Evolutionary conservation across 441 rosid species (phyloP).

Genomic region (Raphanus hybrid): DNA sequence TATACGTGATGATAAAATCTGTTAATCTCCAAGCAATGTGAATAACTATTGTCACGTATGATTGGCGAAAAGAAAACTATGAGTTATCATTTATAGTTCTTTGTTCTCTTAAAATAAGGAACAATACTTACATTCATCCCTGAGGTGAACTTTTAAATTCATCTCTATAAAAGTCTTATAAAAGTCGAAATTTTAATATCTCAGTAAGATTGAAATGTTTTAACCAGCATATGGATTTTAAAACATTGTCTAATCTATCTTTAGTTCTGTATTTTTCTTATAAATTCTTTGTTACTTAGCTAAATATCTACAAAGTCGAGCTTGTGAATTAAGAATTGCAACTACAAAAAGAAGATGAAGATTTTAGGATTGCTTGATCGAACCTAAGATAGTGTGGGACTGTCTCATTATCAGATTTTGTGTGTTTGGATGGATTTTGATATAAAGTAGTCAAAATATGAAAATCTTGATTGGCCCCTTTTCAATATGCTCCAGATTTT

Average conservation of each 20-base stretch:
- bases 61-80: background rate
- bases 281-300: background rate
- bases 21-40: background rate
- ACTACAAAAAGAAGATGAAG: constrained; percentile 22
- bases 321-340: background rate
- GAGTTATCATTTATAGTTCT: background rate
- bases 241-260: background rate
- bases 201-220: too few species aligned
- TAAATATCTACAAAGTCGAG: background rate
- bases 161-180: too few species aligned
- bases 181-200: too few species aligned
- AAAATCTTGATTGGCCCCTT: background rate
- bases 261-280: background rate
- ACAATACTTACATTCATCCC: too few species aligned
- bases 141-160: too few species aligned
- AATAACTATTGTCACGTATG: background rate
- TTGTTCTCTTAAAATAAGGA: background rate
- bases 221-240: background rate
- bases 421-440: constrained; percentile 6
- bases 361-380: background rate
- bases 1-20: background rate
- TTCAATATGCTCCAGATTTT: background rate
- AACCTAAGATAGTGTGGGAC: constrained; percentile 14
- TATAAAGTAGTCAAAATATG: background rate
- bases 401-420: constrained; percentile 28